Conservation (phyloP, 805 yeast genomes). For the Candida germanica region DNA sequence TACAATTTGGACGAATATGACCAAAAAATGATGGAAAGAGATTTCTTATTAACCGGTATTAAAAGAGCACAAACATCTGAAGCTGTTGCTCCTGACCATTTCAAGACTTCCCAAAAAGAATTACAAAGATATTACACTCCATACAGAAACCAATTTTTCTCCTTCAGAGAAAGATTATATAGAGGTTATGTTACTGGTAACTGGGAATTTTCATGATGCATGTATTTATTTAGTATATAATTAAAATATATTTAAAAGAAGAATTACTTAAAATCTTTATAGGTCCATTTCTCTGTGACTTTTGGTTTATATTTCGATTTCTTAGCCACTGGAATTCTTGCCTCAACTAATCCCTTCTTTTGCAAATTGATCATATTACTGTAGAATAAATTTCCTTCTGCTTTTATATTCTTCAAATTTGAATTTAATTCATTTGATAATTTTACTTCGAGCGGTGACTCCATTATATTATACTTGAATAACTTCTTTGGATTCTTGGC, state of each 20-base stretch:
- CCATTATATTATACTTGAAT: conserved; percentile 41
- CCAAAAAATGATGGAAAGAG: conserved; percentile 62
- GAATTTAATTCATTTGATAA: conserved; percentile 85
- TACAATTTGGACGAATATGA: conserved; percentile 43
- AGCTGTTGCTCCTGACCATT: conserved; percentile 71
- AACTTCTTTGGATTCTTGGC: conserved; percentile 34
- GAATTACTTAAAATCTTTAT: conserved; percentile 74
- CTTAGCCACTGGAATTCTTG: conserved; percentile 68
- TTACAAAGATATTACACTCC: conserved; percentile 44
- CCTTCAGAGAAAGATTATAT: conserved; percentile 46
- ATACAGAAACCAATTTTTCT: conserved; percentile 45
- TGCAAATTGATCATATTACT: conserved; percentile 83
- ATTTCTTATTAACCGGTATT: conserved; percentile 71
- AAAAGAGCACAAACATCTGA: conserved; percentile 65
- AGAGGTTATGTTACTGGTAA: conserved; percentile 44
- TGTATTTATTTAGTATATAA: conserved; percentile 5
- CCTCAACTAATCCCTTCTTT: conserved; percentile 80
- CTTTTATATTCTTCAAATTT: conserved; percentile 76
- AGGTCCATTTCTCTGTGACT: conserved; percentile 88
- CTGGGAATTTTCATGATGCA: conserved; percentile 36
- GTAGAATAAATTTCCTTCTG: conserved; percentile 84
- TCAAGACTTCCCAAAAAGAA: conserved; percentile 50
- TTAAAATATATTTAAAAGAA: not conserved
- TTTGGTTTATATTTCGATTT: conserved; percentile 68
- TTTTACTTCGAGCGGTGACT: conserved; percentile 65